Conservation (phyloP, 805 yeast species). For the Starmerella bombi region DNA sequence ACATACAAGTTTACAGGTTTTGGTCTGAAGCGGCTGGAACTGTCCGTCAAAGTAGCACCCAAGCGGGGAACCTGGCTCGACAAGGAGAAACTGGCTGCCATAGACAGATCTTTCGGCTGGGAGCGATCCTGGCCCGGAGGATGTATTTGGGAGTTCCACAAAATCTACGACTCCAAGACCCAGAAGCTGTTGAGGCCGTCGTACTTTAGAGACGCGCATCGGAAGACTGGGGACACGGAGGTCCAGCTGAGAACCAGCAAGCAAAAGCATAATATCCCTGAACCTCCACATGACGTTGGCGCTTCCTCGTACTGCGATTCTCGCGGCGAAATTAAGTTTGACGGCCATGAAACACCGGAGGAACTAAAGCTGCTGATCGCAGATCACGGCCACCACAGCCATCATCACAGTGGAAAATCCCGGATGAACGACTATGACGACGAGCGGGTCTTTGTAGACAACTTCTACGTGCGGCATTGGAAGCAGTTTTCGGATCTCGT, state of each 20-base stretch:
- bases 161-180: constrained; percentile 51
- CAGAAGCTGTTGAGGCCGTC: constrained; percentile 31
- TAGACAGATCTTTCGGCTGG: constrained; percentile 62
- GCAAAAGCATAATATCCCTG: neutral
- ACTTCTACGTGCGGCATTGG: constrained; percentile 53
- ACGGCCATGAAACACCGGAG: neutral
- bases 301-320: neutral
- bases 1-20: constrained; percentile 54
- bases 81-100: constrained; percentile 30
- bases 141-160: constrained; percentile 72
- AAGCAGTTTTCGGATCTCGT: constrained; percentile 36
- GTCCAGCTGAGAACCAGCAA: neutral
- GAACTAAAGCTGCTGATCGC: neutral
- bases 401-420: constrained; percentile 1
- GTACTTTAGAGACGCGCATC: constrained; percentile 33
- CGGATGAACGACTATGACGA: neutral
- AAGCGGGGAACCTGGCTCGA: constrained; percentile 53
- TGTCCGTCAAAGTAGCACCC: constrained; percentile 48
- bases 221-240: neutral
- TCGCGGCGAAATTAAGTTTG: neutral
- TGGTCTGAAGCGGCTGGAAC: constrained; percentile 57
- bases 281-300: too few relatives aligned
- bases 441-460: constrained; percentile 33
- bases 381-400: neutral
- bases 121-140: constrained; percentile 63